Conservation (phyloP, 768 basidiomycete species). For the Tephrocybe sp. region DNA sequence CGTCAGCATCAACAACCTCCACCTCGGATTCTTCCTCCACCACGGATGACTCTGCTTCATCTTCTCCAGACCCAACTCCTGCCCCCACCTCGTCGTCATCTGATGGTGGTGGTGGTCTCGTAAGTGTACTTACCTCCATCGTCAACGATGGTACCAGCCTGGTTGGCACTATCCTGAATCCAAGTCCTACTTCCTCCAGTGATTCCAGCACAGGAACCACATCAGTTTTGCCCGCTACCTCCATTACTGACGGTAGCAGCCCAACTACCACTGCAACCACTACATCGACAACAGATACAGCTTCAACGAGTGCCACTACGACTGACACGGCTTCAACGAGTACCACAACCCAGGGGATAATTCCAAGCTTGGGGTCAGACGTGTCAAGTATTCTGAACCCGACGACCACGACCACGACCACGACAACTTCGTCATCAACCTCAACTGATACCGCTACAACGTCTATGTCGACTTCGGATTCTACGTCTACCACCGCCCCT, state of each 20-base stretch:
- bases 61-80: neutral
- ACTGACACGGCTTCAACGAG: conserved; percentile 1
- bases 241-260: neutral
- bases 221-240: neutral
- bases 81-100: neutral
- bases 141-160: neutral
- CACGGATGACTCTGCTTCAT: neutral
- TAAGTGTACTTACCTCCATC: conserved; percentile 6
- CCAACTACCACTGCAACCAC: neutral
- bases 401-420: neutral
- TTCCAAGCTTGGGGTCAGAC: no score
- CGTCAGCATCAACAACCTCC: conserved; percentile 8
- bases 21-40: neutral
- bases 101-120: conserved; percentile 6
- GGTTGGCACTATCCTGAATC: neutral
- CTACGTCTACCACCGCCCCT: neutral
- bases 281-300: neutral
- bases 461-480: neutral
- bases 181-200: neutral
- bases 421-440: neutral
- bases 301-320: conserved; percentile 1
- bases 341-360: neutral
- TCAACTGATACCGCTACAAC: neutral
- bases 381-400: conserved; percentile 1
- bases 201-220: neutral